Evolutionary conservation across 108 stramenopile genomes (phyloP).

Genomic region (Pinguiococcus pyrenoidosus): DNA sequence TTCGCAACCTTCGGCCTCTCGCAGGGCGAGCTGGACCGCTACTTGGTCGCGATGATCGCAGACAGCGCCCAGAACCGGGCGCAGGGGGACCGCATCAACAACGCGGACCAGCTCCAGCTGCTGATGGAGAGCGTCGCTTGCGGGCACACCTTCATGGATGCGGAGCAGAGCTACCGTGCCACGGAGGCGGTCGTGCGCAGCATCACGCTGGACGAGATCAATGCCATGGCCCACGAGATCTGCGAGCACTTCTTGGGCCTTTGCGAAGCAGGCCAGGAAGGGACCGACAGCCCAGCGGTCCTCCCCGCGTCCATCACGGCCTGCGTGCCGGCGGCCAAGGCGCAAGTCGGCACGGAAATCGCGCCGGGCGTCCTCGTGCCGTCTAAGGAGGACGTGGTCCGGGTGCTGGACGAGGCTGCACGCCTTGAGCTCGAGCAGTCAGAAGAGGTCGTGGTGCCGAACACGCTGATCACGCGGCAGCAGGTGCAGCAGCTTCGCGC

Average conservation of each 20-base stretch:
- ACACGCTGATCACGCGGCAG: slow-evolving; percentile 55
- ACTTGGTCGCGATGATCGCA: slow-evolving; percentile 71
- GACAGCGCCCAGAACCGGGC: slow-evolving; percentile 85
- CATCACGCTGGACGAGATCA: slow-evolving; percentile 81
- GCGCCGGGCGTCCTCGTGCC: no score
- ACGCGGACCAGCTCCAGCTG: slow-evolving; percentile 78
- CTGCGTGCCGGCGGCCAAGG: no score
- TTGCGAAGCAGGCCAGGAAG: slow-evolving; percentile 49
- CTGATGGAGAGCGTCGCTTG: slow-evolving; percentile 92
- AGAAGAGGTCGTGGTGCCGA: slow-evolving; percentile 66
- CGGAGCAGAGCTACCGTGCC: slow-evolving; percentile 66
- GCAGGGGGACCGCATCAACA: slow-evolving; percentile 74
- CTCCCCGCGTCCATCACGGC: no score
- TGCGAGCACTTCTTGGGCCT: slow-evolving; percentile 79
- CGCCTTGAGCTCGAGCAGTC: slow-evolving; percentile 59
- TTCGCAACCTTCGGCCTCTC: slow-evolving; percentile 78
- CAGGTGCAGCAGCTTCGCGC: no score
- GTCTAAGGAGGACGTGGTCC: slow-evolving; percentile 49
- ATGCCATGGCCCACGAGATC: slow-evolving; percentile 69
- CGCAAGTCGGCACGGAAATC: no score
- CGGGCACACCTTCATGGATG: slow-evolving; percentile 92
- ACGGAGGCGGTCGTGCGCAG: slow-evolving; percentile 68
- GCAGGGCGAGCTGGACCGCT: slow-evolving; percentile 74
- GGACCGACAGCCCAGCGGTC: background rate
- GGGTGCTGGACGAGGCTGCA: slow-evolving; percentile 61